Conservation (phyloP, 495 filamentous ascomycete species). For the Aspergillus indologenus region DNA sequence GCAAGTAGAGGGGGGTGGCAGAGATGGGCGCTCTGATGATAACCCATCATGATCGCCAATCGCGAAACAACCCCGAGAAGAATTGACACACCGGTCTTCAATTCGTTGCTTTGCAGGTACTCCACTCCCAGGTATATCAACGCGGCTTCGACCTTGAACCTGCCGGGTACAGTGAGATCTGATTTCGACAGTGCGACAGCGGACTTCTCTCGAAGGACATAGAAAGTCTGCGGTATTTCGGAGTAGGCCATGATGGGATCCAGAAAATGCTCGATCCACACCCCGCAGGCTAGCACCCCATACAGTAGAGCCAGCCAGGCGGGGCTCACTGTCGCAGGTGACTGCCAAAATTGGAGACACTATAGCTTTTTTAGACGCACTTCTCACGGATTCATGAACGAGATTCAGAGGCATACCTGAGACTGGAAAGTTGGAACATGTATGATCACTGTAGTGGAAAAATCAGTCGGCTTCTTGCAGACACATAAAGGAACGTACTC, state of each 20-base stretch:
- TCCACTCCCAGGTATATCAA: conserved; percentile 5
- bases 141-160: conserved; percentile 1
- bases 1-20: too few relatives aligned
- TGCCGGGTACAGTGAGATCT: conserved; percentile 1
- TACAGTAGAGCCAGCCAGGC: conserved; percentile 10
- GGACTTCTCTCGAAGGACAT: conserved; percentile 2
- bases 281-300: conserved; percentile 7
- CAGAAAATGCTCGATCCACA: not conserved
- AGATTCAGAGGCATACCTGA: too few relatives aligned
- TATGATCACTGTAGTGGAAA: too few relatives aligned
- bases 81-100: conserved; percentile 5
- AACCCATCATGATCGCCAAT: too few relatives aligned
- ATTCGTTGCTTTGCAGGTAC: conserved; percentile 4
- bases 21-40: too few relatives aligned
- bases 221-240: not conserved
- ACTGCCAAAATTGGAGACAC: conserved; percentile 5
- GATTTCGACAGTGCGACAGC: not conserved
- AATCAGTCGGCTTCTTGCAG: too few relatives aligned
- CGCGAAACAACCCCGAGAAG: too few relatives aligned
- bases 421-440: too few relatives aligned
- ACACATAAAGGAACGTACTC: too few relatives aligned
- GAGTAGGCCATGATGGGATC: not conserved
- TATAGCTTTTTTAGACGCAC: not conserved
- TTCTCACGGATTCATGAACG: too few relatives aligned
- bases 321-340: not conserved